Evolutionary conservation across 257 asterid genomes (phyloP).

Genomic region (Eucommia ulmoides): DNA sequence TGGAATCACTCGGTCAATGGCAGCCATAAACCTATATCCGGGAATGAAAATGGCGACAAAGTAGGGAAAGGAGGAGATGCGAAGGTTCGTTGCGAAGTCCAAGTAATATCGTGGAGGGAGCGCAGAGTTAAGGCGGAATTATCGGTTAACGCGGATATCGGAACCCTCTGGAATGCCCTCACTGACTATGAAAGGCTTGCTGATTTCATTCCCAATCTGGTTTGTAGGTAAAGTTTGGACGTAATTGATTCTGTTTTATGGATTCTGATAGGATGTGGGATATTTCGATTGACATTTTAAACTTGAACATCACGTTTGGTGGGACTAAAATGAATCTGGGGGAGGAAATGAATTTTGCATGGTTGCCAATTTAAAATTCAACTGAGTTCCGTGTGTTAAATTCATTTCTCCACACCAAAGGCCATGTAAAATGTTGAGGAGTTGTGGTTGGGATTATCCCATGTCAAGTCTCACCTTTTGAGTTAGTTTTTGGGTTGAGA

Average conservation of each 20-base stretch:
- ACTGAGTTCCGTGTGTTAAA: too few species aligned
- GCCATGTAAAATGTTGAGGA: too few species aligned
- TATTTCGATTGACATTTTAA: too few species aligned
- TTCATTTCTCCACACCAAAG: too few species aligned
- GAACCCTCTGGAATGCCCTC: slow-evolving; percentile 71
- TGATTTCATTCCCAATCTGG: slow-evolving; percentile 92
- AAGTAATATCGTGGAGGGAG: slow-evolving; percentile 89
- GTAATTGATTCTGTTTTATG: background rate
- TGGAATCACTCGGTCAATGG: background rate
- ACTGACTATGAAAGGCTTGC: slow-evolving; percentile 95
- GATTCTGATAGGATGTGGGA: background rate
- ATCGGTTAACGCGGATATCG: slow-evolving; percentile 53
- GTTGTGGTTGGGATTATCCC: too few species aligned
- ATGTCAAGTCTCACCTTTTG: too few species aligned
- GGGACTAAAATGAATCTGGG: too few species aligned
- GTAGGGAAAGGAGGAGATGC: slow-evolving; percentile 28
- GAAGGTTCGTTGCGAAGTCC: slow-evolving; percentile 64
- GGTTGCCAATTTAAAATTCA: too few species aligned
- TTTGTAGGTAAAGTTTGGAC: slow-evolving; percentile 68
- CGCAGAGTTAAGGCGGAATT: slow-evolving; percentile 69
- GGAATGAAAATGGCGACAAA: slow-evolving; percentile 5
- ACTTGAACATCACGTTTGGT: too few species aligned
- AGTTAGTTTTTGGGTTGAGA: too few species aligned
- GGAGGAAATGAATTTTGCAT: too few species aligned
- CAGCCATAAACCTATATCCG: background rate